Percentiles rank a stretch among this genome's conserved stretches.
Evolutionary conservation across 2,329 filamentous ascomycete species (phyloP).

Genomic region (Neodidymelliopsis sp.): DNA sequence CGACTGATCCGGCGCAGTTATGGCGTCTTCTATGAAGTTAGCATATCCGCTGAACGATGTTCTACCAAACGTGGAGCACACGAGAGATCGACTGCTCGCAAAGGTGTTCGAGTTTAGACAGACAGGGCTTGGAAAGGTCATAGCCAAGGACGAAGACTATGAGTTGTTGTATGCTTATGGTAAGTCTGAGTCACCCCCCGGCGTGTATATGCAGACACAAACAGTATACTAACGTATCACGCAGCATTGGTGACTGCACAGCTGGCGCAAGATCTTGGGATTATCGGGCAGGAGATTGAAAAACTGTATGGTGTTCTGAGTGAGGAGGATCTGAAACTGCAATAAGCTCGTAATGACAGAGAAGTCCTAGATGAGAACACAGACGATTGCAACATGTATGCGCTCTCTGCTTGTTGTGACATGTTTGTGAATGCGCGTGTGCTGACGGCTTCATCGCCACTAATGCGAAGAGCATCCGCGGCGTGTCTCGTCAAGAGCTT

Average conservation of each 20-base stretch:
- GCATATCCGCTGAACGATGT: conserved; percentile 93
- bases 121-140: conserved; percentile 61
- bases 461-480: conserved; percentile 8
- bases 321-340: conserved; percentile 66
- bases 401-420: neutral
- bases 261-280: conserved; percentile 62
- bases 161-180: conserved; percentile 92
- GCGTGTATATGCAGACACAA: neutral
- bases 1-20: conserved; percentile 59
- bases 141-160: conserved; percentile 79
- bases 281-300: conserved; percentile 64
- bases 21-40: conserved; percentile 91
- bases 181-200: conserved; percentile 55
- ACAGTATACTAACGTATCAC: conserved; percentile 1
- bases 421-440: neutral
- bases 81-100: conserved; percentile 81
- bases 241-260: conserved; percentile 69
- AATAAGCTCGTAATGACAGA: conserved; percentile 32
- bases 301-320: conserved; percentile 67
- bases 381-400: neutral
- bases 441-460: conserved; percentile 1
- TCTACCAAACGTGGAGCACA: conserved; percentile 80
- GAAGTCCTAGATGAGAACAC: neutral
- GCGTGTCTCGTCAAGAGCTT: conserved; percentile 8
- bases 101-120: conserved; percentile 89